These are phyloP conservation scores for Penicillium ucsense DNA, from an alignment of 495 filamentous ascomycete species.

Conservation along the genomic window DNA sequence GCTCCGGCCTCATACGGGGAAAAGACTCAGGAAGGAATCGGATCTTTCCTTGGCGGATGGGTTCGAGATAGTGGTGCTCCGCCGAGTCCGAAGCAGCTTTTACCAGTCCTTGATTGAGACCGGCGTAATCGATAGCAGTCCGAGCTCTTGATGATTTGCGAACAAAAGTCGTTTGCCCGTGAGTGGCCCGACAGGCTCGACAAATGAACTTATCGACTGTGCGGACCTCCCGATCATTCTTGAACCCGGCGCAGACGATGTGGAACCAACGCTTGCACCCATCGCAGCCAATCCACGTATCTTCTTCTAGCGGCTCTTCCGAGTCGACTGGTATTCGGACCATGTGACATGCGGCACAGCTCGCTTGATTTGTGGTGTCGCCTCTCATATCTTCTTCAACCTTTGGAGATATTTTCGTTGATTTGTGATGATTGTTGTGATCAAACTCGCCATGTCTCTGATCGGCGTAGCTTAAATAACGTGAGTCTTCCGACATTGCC, in stretches of 20 bases:
- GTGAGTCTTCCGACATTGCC: slow-evolving; percentile 5
- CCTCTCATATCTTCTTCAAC: slow-evolving; percentile 23
- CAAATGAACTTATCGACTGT: slow-evolving; percentile 69
- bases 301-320: slow-evolving; percentile 38
- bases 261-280: slow-evolving; percentile 70
- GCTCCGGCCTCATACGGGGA: slow-evolving; percentile 56
- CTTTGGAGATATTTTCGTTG: slow-evolving; percentile 15
- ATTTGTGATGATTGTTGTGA: slow-evolving; percentile 1
- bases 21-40: slow-evolving; percentile 55
- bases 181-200: slow-evolving; percentile 43
- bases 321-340: slow-evolving; percentile 35
- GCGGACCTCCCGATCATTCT: slow-evolving; percentile 57
- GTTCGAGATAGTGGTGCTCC: slow-evolving; percentile 65
- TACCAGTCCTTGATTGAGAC: slow-evolving; percentile 62
- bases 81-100: slow-evolving; percentile 58
- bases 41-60: slow-evolving; percentile 59
- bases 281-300: slow-evolving; percentile 67
- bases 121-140: slow-evolving; percentile 66
- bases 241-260: slow-evolving; percentile 62
- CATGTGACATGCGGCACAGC: slow-evolving; percentile 42
- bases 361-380: slow-evolving; percentile 28
- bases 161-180: slow-evolving; percentile 57
- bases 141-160: slow-evolving; percentile 56
- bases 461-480: slow-evolving; percentile 4
- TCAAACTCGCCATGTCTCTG: not conserved